Conservation (phyloP, 805 yeast genomes). For the Teunomyces aglyptinius region DNA sequence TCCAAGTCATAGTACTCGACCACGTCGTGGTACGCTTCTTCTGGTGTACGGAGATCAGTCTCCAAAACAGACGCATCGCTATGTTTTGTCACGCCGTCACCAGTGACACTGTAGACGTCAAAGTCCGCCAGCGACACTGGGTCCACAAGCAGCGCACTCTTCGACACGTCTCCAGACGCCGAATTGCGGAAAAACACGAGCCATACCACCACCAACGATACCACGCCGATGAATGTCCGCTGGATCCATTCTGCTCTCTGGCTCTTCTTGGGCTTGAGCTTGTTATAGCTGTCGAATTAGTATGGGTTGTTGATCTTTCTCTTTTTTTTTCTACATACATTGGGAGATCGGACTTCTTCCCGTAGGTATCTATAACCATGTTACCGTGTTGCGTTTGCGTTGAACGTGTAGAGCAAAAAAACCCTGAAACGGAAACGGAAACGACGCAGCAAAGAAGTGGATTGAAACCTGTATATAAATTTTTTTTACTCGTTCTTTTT, state of each 20-base stretch:
- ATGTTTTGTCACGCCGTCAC: constrained; percentile 25
- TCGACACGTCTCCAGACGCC: not conserved
- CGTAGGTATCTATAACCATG: constrained; percentile 29
- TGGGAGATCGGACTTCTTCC: constrained; percentile 50
- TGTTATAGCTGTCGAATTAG: constrained; percentile 13
- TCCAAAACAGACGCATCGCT: not conserved
- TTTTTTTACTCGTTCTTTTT: not conserved
- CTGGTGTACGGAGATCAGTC: constrained; percentile 13
- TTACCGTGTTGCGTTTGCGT: constrained; percentile 3
- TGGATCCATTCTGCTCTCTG: constrained; percentile 2
- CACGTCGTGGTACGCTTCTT: constrained; percentile 41
- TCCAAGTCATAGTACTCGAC: constrained; percentile 64
- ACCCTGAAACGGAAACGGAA: not conserved
- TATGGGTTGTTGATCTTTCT: not conserved
- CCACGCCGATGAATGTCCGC: constrained; percentile 2
- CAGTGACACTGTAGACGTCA: constrained; percentile 29
- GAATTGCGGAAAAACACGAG: constrained; percentile 4
- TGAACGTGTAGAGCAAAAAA: constrained; percentile 3
- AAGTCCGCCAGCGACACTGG: constrained; percentile 10
- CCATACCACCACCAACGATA: constrained; percentile 9
- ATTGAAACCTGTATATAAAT: not conserved
- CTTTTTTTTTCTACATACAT: constrained; percentile 23
- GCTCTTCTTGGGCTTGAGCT: constrained; percentile 13
- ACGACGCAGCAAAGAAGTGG: not conserved
- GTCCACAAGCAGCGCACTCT: not conserved